A percentile compares a stretch with the other conserved stretches of the same genome.
These are phyloP conservation scores for Pilatotrama ljubarskyi DNA, from an alignment of 768 basidiomycete species.

Conservation along the genomic window DNA sequence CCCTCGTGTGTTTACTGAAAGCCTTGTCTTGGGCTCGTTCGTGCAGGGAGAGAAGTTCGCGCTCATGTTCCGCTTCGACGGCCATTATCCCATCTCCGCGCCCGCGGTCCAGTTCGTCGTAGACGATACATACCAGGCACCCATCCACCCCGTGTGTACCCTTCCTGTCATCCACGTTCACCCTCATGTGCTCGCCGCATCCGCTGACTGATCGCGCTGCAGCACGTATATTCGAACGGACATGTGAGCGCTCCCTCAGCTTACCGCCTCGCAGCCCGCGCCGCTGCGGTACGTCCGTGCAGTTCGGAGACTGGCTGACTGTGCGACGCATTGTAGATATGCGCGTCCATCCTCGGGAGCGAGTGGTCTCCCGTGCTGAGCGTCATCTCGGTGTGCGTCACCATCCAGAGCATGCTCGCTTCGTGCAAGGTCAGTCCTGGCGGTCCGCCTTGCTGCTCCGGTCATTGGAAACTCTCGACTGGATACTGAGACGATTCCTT, in stretches of 20 bases:
- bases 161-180: not conserved
- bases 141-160: slow-evolving; percentile 71
- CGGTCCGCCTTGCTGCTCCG: not conserved
- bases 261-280: not conserved
- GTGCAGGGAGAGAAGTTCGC: slow-evolving; percentile 72
- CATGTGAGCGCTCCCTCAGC: slow-evolving; percentile 48
- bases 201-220: slow-evolving; percentile 18
- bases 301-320: slow-evolving; percentile 8
- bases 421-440: slow-evolving; percentile 72
- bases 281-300: not conserved
- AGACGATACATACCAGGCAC: slow-evolving; percentile 61
- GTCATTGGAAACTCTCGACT: not conserved
- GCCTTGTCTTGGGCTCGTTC: not conserved
- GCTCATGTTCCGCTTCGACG: slow-evolving; percentile 80
- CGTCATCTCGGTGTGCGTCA: slow-evolving; percentile 78
- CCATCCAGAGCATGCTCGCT: slow-evolving; percentile 90
- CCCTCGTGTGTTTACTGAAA: not conserved
- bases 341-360: slow-evolving; percentile 84
- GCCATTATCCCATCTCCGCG: slow-evolving; percentile 81
- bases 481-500: not conserved
- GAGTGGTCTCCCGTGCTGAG: slow-evolving; percentile 92
- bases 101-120: slow-evolving; percentile 88
- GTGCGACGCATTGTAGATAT: slow-evolving; percentile 54
- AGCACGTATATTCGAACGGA: slow-evolving; percentile 89
- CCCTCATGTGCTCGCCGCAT: not conserved